phyloP scores from a whole-genome alignment of 2,329 filamentous ascomycete species.

The Raffaelea deltoideospora region DNA sequence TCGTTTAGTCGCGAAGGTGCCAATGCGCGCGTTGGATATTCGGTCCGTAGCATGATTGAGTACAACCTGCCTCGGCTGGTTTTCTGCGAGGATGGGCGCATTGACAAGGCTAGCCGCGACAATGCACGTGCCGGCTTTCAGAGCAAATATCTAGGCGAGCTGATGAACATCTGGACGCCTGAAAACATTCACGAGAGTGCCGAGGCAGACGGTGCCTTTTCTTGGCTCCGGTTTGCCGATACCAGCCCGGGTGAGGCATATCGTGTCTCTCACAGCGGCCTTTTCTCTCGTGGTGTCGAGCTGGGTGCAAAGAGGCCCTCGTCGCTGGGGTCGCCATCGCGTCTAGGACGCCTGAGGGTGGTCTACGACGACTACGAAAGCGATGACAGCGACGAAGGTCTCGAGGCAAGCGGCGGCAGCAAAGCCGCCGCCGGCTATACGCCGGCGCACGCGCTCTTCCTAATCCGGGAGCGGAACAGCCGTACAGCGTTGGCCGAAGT shows the following conservation, averaged over 20 bases:
- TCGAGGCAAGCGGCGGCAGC: no score
- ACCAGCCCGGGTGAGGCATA: slow-evolving; percentile 59
- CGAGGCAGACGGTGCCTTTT: slow-evolving; percentile 53
- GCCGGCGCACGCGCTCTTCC: slow-evolving; percentile 65
- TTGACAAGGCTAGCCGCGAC: slow-evolving; percentile 57
- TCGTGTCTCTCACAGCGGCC: slow-evolving; percentile 48
- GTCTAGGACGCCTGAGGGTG: slow-evolving; percentile 51
- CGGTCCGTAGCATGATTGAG: slow-evolving; percentile 71
- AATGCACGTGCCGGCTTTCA: slow-evolving; percentile 69
- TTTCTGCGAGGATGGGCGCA: slow-evolving; percentile 64
- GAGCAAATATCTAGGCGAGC: slow-evolving; percentile 57
- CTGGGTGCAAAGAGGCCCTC: slow-evolving; percentile 34
- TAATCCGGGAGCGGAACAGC: slow-evolving; percentile 58
- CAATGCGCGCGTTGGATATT: slow-evolving; percentile 70
- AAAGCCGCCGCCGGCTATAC: slow-evolving; percentile 41
- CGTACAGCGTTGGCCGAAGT: slow-evolving; percentile 53
- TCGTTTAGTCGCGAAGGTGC: slow-evolving; percentile 85
- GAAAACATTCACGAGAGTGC: slow-evolving; percentile 57
- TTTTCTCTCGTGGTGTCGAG: slow-evolving; percentile 51
- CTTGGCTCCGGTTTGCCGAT: slow-evolving; percentile 81
- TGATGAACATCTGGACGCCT: slow-evolving; percentile 84
- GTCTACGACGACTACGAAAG: slow-evolving; percentile 52
- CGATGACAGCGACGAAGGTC: slow-evolving; percentile 21
- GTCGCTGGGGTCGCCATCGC: slow-evolving; percentile 9
- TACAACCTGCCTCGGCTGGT: slow-evolving; percentile 70